phyloP scores from a whole-genome alignment of 495 filamentous ascomycete genomes.

The Paragyromitra xinjiangensis region DNA sequence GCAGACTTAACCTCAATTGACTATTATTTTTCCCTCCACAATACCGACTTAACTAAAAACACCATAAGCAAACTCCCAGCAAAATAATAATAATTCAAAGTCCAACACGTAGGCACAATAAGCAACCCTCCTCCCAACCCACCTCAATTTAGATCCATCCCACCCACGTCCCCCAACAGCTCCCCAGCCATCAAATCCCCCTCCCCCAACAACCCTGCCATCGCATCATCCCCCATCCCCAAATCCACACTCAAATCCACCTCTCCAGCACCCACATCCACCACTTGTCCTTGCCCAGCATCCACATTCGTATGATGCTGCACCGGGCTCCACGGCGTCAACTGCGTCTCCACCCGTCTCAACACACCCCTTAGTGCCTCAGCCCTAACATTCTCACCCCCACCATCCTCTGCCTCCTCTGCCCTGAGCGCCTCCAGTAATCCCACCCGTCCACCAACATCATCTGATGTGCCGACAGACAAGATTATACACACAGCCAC shows the following conservation, averaged over 20 bases:
- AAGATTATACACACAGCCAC: conserved; percentile 44
- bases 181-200: conserved; percentile 50
- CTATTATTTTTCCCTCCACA: not conserved
- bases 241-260: conserved; percentile 50
- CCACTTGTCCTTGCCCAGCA: conserved; percentile 24
- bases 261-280: conserved; percentile 42
- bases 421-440: conserved; percentile 42
- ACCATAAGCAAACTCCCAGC: conserved; percentile 7
- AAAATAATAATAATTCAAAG: not conserved
- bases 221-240: conserved; percentile 50
- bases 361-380: conserved; percentile 41
- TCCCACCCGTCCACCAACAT: conserved; percentile 47
- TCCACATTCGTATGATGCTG: conserved; percentile 42
- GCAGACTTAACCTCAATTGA: not conserved
- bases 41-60: not conserved
- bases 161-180: conserved; percentile 49
- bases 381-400: conserved; percentile 28
- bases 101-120: not conserved
- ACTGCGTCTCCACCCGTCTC: conserved; percentile 40
- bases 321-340: conserved; percentile 49
- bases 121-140: not conserved
- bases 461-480: conserved; percentile 30
- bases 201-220: conserved; percentile 48
- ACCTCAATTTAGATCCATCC: conserved; percentile 51
- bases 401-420: conserved; percentile 42